Base-by-base conservation (phyloP, 306 rosid species). In the Acmispon strigosus region DNA sequence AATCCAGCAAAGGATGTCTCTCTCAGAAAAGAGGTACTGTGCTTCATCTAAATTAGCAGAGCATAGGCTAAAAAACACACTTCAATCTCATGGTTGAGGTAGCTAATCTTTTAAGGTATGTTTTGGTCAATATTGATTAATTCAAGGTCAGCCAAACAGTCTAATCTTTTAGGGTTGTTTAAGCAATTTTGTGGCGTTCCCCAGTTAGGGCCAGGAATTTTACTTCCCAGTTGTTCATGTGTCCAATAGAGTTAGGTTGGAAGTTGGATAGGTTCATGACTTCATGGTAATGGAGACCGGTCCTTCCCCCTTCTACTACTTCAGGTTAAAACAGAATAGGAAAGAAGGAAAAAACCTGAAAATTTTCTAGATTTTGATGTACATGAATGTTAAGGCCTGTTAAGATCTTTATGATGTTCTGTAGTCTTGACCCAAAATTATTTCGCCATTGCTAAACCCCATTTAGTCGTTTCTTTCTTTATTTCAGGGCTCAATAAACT, bases 401-500 rank as follows among this genome's bases (percentile, higher is more conserved):
- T 14, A 18, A 74, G 55, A 49, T 54, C 45, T 32, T 32, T 66
- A 8, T 43, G 22, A 22, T 54, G 59, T 61, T 62, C 0, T 3
- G 44, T 7, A 24, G 61, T 54, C 17, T 12, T 74, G 68, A 56
- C 32, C 10, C 17, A 3, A 37, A 44, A 34, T 3, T 54, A 7
- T 53, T 54, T 57, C 7, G 16, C 45, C 54, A 10, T 29, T 50
- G 53, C 52, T 53, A 47, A 17, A 55, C 10, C 27, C 39, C 11
- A 62, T 69, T 69, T 50, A 73, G 44, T 8, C 10, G 29, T 69
- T 64, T 65, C 17, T 11, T 53, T 70, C 49, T 55, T 77, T 22
- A 36, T 82, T 74, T 73, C 86, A 82, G 86, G 81, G 36, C 45
- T 20, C 66, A 56, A 20, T 63, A 15, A 57, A 22, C 32, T 6